Conservation (phyloP, 2,329 filamentous ascomycete species). For the Fusarium tricinctum region DNA sequence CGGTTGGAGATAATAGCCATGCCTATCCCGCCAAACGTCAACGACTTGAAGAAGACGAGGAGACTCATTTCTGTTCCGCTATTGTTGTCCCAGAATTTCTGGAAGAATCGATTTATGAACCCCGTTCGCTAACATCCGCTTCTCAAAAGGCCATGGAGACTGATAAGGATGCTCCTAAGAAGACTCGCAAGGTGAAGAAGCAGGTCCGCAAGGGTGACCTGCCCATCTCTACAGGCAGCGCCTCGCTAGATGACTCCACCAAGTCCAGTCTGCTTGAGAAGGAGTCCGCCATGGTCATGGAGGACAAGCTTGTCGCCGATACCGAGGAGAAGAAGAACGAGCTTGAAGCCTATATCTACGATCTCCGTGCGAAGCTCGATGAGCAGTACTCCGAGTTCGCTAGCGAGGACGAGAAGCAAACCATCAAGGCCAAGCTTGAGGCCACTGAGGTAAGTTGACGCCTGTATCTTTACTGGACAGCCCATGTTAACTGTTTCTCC, state of each 20-base stretch:
- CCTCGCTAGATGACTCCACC: conserved; percentile 77
- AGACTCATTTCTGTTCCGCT: conserved; percentile 8
- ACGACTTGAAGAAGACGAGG: conserved; percentile 30
- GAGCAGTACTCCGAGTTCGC: conserved; percentile 91
- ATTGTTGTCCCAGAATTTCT: conserved; percentile 12
- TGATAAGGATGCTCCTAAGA: conserved; percentile 80
- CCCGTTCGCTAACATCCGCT: conserved; percentile 47
- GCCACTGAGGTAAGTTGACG: conserved; percentile 81
- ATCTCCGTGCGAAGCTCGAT: conserved; percentile 94
- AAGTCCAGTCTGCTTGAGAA: conserved; percentile 82
- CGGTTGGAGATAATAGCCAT: conserved; percentile 36
- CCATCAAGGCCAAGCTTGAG: conserved; percentile 86
- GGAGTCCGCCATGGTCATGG: conserved; percentile 93
- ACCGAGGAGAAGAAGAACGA: conserved; percentile 99
- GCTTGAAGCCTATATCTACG: conserved; percentile 97
- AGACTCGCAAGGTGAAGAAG: conserved; percentile 99
- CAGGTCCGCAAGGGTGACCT: conserved; percentile 98
- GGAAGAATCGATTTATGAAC: conserved; percentile 17
- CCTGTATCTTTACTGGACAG: neutral
- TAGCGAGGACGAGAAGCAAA: conserved; percentile 91
- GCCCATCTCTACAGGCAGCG: conserved; percentile 85
- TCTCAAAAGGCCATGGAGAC: conserved; percentile 83
- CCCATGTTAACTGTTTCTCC: conserved; percentile 27
- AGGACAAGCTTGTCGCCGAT: conserved; percentile 98
- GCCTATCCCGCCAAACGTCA: conserved; percentile 38